Conservation (phyloP, 139 green algal genomes). For the Ostreobium quekettii region DNA sequence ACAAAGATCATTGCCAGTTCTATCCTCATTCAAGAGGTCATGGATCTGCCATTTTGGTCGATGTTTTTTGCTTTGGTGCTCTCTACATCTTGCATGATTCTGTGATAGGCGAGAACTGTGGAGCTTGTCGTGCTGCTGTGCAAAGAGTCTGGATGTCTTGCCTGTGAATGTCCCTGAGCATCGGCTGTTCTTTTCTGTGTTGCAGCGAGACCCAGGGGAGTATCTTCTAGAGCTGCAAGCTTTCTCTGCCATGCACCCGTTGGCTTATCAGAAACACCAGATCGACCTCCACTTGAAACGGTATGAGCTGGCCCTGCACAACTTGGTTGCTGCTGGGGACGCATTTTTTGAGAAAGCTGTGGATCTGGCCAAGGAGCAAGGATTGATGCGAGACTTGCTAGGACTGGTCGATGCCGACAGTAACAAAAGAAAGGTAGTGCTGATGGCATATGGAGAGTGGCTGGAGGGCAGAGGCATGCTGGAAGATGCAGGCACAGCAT, state of each 20-base stretch:
- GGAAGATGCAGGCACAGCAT: constrained; percentile 67
- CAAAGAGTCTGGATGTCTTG: no score
- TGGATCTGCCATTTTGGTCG: not conserved
- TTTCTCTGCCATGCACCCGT: constrained; percentile 46
- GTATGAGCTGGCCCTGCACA: constrained; percentile 42
- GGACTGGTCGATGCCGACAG: constrained; percentile 26
- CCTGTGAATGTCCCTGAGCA: no score
- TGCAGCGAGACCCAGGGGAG: constrained; percentile 82
- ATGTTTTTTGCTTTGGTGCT: not conserved
- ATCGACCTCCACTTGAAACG: constrained; percentile 74
- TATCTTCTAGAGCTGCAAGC: constrained; percentile 71
- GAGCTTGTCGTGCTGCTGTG: no score
- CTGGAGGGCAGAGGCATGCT: constrained; percentile 36
- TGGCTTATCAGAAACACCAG: constrained; percentile 34
- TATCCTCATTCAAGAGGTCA: no score
- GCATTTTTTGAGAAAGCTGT: constrained; percentile 51
- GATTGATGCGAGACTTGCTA: constrained; percentile 67
- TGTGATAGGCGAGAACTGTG: no score
- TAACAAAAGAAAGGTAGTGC: constrained; percentile 25
- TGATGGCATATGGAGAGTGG: constrained; percentile 38
- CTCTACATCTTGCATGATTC: no score
- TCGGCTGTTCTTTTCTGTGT: not conserved
- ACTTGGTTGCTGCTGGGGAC: constrained; percentile 51
- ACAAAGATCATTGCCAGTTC: no score
- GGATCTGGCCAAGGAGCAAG: constrained; percentile 46